Evolutionary conservation across 2,329 filamentous ascomycete species (phyloP).

Genomic region (Xylariaceae sp.): DNA sequence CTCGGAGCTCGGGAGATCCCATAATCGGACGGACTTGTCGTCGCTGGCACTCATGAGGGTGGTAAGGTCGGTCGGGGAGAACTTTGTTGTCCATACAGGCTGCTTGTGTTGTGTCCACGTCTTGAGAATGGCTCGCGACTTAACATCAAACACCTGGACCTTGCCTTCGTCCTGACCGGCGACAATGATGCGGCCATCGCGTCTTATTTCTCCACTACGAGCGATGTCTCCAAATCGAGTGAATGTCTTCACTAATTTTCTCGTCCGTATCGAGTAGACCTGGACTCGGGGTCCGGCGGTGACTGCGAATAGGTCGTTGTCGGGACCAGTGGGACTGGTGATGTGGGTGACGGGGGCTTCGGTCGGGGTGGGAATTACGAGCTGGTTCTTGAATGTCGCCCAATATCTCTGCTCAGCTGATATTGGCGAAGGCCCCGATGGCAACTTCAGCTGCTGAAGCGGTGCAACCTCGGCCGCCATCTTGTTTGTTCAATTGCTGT

Average conservation of each 20-base stretch:
- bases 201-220: conserved; percentile 81
- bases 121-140: conserved; percentile 82
- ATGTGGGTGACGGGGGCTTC: conserved; percentile 89
- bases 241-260: conserved; percentile 90
- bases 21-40: conserved; percentile 86
- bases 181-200: conserved; percentile 83
- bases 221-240: conserved; percentile 90
- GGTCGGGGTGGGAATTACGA: conserved; percentile 85
- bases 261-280: conserved; percentile 86
- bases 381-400: conserved; percentile 88
- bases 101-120: conserved; percentile 95
- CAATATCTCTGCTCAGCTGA: conserved; percentile 96
- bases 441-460: conserved; percentile 75
- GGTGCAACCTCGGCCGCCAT: conserved; percentile 88
- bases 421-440: conserved; percentile 74
- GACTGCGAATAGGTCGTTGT: conserved; percentile 77
- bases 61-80: conserved; percentile 85
- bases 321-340: conserved; percentile 49
- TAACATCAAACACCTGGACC: conserved; percentile 93
- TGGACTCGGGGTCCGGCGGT: conserved; percentile 93
- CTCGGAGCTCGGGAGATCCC: conserved; percentile 82
- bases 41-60: conserved; percentile 85
- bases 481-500: conserved; percentile 20
- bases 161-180: conserved; percentile 88
- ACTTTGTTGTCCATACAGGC: conserved; percentile 87